Evolutionary conservation across 2,329 filamentous ascomycete species (phyloP).

Genomic region (Volutella citrinella): DNA sequence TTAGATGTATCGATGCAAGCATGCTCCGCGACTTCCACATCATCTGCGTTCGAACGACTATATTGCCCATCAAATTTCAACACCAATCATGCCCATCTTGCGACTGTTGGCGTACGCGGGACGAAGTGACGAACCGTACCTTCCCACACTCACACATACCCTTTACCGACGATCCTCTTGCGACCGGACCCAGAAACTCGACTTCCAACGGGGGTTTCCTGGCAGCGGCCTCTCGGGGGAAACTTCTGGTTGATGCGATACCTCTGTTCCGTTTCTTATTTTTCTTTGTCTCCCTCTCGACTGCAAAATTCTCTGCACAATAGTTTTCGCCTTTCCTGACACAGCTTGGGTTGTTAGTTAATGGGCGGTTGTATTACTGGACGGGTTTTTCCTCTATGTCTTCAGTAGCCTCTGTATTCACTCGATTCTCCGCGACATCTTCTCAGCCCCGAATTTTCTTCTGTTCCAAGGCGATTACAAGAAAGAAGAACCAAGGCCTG

Average conservation of each 20-base stretch:
- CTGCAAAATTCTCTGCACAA: conserved; percentile 33
- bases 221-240: conserved; percentile 21
- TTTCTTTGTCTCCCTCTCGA: conserved; percentile 22
- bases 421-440: conserved; percentile 15
- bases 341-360: conserved; percentile 27
- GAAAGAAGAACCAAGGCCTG: conserved; percentile 14
- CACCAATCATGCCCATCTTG: conserved; percentile 28
- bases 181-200: conserved; percentile 20
- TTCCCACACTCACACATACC: conserved; percentile 26
- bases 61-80: conserved; percentile 28
- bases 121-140: conserved; percentile 39
- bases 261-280: conserved; percentile 27
- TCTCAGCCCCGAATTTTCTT: conserved; percentile 16
- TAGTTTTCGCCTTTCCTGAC: conserved; percentile 30
- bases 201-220: conserved; percentile 19
- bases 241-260: conserved; percentile 33
- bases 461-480: conserved; percentile 16
- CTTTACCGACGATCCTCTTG: conserved; percentile 23
- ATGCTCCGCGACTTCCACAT: conserved; percentile 23
- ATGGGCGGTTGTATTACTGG: conserved; percentile 36
- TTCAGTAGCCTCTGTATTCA: conserved; percentile 25
- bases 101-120: conserved; percentile 36
- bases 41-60: conserved; percentile 30
- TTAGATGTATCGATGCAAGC: conserved; percentile 29
- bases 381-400: conserved; percentile 30